phyloP scores from a whole-genome alignment of 495 filamentous ascomycete species.

The Chaetomium tenue region DNA sequence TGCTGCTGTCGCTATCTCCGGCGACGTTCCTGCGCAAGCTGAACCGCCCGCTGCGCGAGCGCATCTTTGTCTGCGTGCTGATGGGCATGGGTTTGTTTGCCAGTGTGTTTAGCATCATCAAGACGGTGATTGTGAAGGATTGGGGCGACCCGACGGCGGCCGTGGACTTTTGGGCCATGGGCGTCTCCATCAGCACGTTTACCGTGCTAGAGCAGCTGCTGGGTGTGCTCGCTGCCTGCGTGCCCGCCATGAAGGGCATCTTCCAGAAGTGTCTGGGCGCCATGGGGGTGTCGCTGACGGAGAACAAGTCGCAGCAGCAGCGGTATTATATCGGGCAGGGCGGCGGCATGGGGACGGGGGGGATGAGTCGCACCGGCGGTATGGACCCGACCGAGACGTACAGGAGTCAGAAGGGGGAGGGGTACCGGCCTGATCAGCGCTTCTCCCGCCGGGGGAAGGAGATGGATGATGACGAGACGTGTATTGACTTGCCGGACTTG shows the following conservation, averaged over 20 bases:
- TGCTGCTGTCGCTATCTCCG: constrained; percentile 30
- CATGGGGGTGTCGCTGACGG: constrained; percentile 27
- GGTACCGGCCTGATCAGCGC: background rate
- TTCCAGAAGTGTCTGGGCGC: constrained; percentile 22
- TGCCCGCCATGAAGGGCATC: constrained; percentile 31
- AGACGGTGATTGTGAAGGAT: constrained; percentile 30
- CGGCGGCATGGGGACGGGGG: background rate
- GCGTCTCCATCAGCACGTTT: constrained; percentile 31
- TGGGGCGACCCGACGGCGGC: constrained; percentile 18
- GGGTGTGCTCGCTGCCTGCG: constrained; percentile 32
- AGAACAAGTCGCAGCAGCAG: constrained; percentile 7
- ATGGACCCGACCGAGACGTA: constrained; percentile 12
- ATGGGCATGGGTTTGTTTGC: constrained; percentile 35
- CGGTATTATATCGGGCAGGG: constrained; percentile 13
- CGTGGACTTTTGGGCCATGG: constrained; percentile 24
- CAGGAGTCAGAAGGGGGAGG: constrained; percentile 8
- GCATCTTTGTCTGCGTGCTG: constrained; percentile 31
- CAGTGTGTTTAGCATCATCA: constrained; percentile 26
- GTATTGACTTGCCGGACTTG: constrained; percentile 27
- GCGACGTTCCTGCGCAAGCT: constrained; percentile 30
- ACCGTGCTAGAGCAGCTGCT: constrained; percentile 30
- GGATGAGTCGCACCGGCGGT: constrained; percentile 3
- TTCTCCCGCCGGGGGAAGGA: constrained; percentile 11
- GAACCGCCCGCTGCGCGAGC: constrained; percentile 31
- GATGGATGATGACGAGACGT: constrained; percentile 27